These are phyloP conservation scores for Exidia glandulosa DNA, from an alignment of 768 basidiomycete genomes.

Conservation along the genomic window DNA sequence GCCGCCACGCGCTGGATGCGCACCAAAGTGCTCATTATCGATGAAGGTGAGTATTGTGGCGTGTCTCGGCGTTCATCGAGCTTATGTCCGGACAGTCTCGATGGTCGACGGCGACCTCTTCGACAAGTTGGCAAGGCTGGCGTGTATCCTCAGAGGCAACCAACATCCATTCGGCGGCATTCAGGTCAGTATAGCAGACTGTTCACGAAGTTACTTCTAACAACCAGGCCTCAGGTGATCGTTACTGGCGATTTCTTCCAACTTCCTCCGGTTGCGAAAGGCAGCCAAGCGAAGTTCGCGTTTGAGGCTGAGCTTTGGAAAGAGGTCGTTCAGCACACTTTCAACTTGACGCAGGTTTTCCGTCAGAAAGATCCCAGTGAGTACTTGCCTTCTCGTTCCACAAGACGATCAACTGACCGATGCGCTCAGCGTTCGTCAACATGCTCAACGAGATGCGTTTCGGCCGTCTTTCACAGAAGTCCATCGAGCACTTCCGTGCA, in stretches of 20 bases:
- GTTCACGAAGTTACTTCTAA: background rate
- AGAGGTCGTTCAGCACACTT: constrained; percentile 26
- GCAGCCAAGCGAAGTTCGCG: constrained; percentile 24
- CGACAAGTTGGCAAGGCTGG: constrained; percentile 32
- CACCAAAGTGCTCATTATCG: constrained; percentile 27
- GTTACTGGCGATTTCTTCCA: constrained; percentile 39
- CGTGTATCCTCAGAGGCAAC: constrained; percentile 18
- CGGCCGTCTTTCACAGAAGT: constrained; percentile 11
- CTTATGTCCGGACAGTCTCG: constrained; percentile 22
- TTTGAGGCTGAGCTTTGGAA: constrained; percentile 35
- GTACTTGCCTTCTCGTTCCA: background rate
- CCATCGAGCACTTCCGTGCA: constrained; percentile 8
- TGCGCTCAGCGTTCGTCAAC: constrained; percentile 14
- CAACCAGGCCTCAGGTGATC: constrained; percentile 20
- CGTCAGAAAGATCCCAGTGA: constrained; percentile 29
- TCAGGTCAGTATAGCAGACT: constrained; percentile 16
- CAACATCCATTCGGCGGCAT: constrained; percentile 33
- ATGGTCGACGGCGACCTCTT: constrained; percentile 35
- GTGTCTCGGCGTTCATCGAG: no score
- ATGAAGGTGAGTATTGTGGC: constrained; percentile 14
- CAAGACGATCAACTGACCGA: background rate
- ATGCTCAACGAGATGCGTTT: constrained; percentile 21
- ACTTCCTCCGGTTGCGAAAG: constrained; percentile 33
- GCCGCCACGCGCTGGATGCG: constrained; percentile 30
- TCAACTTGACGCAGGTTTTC: constrained; percentile 40